Percentiles rank a stretch among this genome's conserved stretches.
phyloP scores from a whole-genome alignment of 2,329 filamentous ascomycete genomes.

The Neonectria punicea region DNA sequence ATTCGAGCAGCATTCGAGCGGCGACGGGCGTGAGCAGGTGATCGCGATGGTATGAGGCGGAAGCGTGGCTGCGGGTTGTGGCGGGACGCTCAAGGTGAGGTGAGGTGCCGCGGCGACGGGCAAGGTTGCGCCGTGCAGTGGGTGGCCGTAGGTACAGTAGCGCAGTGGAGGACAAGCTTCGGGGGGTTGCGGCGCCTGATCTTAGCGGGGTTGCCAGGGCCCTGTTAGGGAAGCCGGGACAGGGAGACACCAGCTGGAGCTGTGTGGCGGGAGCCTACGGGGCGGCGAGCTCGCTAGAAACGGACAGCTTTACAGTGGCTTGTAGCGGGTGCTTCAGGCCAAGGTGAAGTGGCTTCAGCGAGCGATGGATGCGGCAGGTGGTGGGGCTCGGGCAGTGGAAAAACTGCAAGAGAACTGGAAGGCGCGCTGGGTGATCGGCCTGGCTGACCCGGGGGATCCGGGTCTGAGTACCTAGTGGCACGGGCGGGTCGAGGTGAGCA shows the following conservation, averaged over 20 bases:
- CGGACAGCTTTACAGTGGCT: slow-evolving; percentile 15
- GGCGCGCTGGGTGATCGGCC: slow-evolving; percentile 22
- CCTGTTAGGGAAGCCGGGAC: not conserved
- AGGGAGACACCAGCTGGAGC: not conserved
- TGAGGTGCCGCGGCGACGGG: slow-evolving; percentile 18
- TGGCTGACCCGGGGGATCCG: slow-evolving; percentile 22
- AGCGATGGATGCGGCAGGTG: slow-evolving; percentile 17
- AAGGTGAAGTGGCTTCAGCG: slow-evolving; percentile 2
- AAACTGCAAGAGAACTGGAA: not conserved
- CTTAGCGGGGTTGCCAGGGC: slow-evolving; percentile 15
- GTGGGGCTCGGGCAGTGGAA: slow-evolving; percentile 14
- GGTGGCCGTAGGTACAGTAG: not conserved
- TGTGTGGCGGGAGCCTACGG: not conserved
- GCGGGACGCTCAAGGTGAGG: slow-evolving; percentile 33
- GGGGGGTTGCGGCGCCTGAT: slow-evolving; percentile 24
- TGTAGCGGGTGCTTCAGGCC: slow-evolving; percentile 10
- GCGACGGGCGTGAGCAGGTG: slow-evolving; percentile 19
- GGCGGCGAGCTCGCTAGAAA: slow-evolving; percentile 1
- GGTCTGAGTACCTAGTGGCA: slow-evolving; percentile 26
- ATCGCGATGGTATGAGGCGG: slow-evolving; percentile 11
- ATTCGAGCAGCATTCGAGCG: slow-evolving; percentile 31
- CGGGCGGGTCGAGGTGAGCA: slow-evolving; percentile 11
- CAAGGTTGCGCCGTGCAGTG: not conserved
- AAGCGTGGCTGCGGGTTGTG: slow-evolving; percentile 22
- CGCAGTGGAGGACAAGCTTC: slow-evolving; percentile 33